Percentiles rank a stretch among this genome's conserved stretches.
Conservation (phyloP, 1,284 basidiomycete species). For the Rhodotorula sp. region DNA sequence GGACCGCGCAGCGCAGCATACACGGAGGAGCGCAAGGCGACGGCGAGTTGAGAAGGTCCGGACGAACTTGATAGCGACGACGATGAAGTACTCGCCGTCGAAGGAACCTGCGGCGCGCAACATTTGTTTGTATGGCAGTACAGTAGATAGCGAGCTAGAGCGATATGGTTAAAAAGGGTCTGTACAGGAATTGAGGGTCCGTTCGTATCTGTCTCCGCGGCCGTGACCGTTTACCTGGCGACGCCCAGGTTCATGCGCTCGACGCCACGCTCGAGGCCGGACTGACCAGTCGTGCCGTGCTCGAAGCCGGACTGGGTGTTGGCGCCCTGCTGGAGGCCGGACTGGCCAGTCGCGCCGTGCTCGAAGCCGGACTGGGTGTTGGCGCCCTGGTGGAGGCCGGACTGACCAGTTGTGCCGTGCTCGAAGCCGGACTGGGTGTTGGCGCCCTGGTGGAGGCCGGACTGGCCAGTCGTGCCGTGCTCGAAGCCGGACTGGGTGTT, state of each 20-base stretch:
- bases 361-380: not conserved
- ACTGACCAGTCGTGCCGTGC: not conserved
- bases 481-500: not conserved
- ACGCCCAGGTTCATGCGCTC: slow-evolving; percentile 2
- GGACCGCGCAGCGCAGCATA: no score
- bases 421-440: no score
- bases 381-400: not conserved
- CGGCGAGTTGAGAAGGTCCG: no score
- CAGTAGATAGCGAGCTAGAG: no score
- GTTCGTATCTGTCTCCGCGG: not conserved
- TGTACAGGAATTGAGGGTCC: not conserved
- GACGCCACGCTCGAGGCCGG: slow-evolving; percentile 8
- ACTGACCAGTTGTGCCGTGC: no score
- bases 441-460: no score
- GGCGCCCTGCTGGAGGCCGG: not conserved
- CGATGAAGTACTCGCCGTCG: no score
- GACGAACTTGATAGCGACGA: no score
- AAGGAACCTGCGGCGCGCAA: no score
- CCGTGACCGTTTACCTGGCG: not conserved
- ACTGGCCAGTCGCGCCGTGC: not conserved
- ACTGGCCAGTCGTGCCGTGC: not conserved
- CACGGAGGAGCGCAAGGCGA: no score
- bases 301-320: not conserved
- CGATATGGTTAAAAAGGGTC: not conserved
- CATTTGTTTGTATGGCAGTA: no score